A percentile compares a stretch with the other conserved stretches of the same genome.
These are phyloP conservation scores for Cytospora piceicola DNA, from an alignment of 2,329 filamentous ascomycete species.

Conservation along the genomic window DNA sequence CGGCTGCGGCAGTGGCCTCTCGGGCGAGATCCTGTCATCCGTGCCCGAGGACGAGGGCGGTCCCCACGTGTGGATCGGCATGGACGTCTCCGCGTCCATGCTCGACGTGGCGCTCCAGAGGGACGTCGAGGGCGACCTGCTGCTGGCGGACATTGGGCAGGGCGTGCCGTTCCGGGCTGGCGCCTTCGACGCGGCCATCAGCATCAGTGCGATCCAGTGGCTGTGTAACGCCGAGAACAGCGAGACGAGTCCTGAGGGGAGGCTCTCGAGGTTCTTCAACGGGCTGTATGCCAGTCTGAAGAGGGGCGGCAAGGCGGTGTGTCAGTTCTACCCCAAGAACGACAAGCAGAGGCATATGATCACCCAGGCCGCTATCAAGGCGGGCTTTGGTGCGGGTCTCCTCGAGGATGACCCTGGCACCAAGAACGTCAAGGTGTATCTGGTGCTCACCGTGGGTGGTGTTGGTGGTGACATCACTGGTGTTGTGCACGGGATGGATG, in stretches of 20 bases:
- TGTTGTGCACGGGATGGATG: constrained; percentile 86
- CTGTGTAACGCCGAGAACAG: constrained; percentile 92
- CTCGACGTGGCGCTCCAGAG: constrained; percentile 90
- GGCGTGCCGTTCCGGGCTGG: constrained; percentile 92
- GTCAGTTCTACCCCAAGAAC: constrained; percentile 98
- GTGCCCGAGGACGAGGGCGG: constrained; percentile 71
- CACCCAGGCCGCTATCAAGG: constrained; percentile 83
- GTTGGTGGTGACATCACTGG: constrained; percentile 82
- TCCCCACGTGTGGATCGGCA: constrained; percentile 94
- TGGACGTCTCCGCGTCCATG: constrained; percentile 97
- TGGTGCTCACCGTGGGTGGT: constrained; percentile 87
- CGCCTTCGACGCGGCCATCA: constrained; percentile 92
- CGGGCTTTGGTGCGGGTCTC: constrained; percentile 92
- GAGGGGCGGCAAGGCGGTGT: constrained; percentile 86
- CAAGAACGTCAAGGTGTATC: constrained; percentile 95
- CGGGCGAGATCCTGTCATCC: constrained; percentile 88
- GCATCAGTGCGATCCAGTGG: constrained; percentile 97
- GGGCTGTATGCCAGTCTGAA: constrained; percentile 84
- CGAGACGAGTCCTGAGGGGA: constrained; percentile 78
- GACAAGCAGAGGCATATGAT: constrained; percentile 92
- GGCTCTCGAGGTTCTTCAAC: constrained; percentile 87
- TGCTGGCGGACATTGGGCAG: constrained; percentile 93
- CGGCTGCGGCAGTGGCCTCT: constrained; percentile 94
- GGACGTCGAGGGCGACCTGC: constrained; percentile 90
- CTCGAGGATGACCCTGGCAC: constrained; percentile 95